phyloP scores from a whole-genome alignment of 148 eudicot species.

The Camellia lanceoleosa region DNA sequence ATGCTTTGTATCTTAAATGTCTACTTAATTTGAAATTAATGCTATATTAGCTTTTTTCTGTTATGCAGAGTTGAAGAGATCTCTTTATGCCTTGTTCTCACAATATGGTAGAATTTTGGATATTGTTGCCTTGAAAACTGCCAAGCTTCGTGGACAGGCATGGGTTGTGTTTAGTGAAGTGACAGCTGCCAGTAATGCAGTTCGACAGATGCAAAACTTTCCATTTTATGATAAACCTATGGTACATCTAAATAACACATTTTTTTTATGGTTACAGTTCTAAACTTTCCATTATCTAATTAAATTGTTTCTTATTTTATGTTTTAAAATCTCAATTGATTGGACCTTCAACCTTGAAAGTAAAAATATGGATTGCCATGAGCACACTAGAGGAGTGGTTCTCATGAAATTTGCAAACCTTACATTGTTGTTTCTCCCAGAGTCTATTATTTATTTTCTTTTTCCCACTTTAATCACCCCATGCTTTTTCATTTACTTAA shows the following conservation, averaged over 20 bases:
- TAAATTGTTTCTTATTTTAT: background rate
- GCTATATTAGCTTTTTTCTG: background rate
- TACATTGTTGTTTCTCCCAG: background rate
- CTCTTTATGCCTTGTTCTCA: constrained; percentile 90
- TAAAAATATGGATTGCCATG: background rate
- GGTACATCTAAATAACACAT: constrained; percentile 35
- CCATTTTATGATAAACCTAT: constrained; percentile 93
- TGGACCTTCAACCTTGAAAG: too few relatives aligned
- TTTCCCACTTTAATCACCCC: background rate
- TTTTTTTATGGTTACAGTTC: background rate
- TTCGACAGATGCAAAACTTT: constrained; percentile 94
- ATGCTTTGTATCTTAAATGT: background rate
- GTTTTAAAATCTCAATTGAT: background rate
- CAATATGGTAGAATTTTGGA: constrained; percentile 96
- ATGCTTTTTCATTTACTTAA: background rate
- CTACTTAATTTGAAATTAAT: background rate
- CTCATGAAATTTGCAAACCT: background rate
- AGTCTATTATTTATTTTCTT: background rate
- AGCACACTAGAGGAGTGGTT: background rate
- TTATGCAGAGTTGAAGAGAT: constrained; percentile 89
- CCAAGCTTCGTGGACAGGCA: constrained; percentile 94
- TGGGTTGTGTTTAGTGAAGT: constrained; percentile 95
- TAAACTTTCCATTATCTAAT: too few relatives aligned
- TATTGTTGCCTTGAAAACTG: constrained; percentile 79
- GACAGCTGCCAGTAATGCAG: constrained; percentile 98